phyloP scores from a whole-genome alignment of 257 asterid species.

The Voacanga thouarsii region DNA sequence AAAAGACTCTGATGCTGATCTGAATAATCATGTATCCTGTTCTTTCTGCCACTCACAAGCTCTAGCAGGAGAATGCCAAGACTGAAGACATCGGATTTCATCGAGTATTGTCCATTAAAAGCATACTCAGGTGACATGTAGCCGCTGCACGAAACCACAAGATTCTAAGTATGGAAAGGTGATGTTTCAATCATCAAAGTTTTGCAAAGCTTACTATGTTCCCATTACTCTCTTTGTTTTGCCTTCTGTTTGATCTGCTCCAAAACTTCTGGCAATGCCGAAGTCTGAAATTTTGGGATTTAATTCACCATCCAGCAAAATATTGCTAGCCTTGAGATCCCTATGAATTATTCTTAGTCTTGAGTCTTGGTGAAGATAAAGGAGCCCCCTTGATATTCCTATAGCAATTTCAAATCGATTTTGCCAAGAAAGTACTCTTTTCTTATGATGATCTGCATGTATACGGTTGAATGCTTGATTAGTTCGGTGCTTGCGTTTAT shows the following conservation, averaged over 20 bases:
- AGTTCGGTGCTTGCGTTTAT: neutral
- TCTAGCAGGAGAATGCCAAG: constrained; percentile 26
- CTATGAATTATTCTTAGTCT: constrained; percentile 23
- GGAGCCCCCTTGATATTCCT: constrained; percentile 33
- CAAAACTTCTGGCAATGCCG: constrained; percentile 21
- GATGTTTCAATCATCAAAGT: neutral
- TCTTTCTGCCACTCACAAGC: constrained; percentile 25
- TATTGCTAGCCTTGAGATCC: constrained; percentile 30
- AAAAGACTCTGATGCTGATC: constrained; percentile 24
- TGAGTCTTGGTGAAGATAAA: constrained; percentile 34
- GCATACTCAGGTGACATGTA: constrained; percentile 28
- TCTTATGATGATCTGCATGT: constrained; percentile 18
- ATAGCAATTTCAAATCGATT: neutral
- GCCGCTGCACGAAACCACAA: constrained; percentile 18
- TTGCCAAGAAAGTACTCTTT: constrained; percentile 18
- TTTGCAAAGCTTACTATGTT: constrained; percentile 23
- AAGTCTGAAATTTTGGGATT: constrained; percentile 28
- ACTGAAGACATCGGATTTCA: constrained; percentile 26
- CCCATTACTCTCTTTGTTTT: constrained; percentile 23
- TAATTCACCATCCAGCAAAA: constrained; percentile 22
- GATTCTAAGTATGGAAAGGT: neutral
- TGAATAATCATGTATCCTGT: constrained; percentile 17
- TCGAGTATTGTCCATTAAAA: constrained; percentile 21
- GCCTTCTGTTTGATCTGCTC: constrained; percentile 20
- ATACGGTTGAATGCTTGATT: neutral